phyloP scores from a whole-genome alignment of 148 eudicot species.

The Chenopodium quinoa region DNA sequence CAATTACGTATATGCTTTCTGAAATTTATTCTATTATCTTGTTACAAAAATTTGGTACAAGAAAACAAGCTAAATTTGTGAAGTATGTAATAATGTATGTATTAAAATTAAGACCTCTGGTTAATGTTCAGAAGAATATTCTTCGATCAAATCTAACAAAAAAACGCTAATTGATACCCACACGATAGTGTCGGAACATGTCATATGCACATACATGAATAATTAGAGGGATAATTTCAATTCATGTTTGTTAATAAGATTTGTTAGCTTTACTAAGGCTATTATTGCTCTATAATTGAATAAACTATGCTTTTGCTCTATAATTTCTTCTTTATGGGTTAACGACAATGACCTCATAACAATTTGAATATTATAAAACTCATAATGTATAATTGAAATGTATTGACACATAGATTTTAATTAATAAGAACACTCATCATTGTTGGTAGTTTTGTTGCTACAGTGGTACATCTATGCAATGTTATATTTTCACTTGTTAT shows the following conservation, averaged over 20 bases:
- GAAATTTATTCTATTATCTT: background rate
- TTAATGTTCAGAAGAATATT: constrained; percentile 19
- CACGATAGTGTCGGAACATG: constrained; percentile 2
- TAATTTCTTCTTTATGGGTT: background rate
- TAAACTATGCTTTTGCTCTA: background rate
- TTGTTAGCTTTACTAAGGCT: background rate
- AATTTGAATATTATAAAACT: too few relatives aligned
- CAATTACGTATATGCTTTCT: background rate
- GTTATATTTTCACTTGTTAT: too few relatives aligned
- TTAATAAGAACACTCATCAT: too few relatives aligned
- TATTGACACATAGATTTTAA: background rate
- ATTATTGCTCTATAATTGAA: background rate
- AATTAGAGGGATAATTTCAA: background rate
- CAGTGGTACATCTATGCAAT: too few relatives aligned
- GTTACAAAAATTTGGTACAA: background rate
- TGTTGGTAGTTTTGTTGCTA: too few relatives aligned
- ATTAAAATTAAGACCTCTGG: background rate
- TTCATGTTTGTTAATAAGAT: constrained; percentile 11
- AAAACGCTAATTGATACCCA: background rate
- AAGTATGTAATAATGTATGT: background rate
- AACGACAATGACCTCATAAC: background rate
- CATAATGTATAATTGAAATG: background rate
- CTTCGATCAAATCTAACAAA: constrained; percentile 20
- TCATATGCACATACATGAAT: background rate
- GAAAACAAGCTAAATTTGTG: background rate